phyloP scores from a whole-genome alignment of 2,329 filamentous ascomycete species.

The Boeremia lycopersici region DNA sequence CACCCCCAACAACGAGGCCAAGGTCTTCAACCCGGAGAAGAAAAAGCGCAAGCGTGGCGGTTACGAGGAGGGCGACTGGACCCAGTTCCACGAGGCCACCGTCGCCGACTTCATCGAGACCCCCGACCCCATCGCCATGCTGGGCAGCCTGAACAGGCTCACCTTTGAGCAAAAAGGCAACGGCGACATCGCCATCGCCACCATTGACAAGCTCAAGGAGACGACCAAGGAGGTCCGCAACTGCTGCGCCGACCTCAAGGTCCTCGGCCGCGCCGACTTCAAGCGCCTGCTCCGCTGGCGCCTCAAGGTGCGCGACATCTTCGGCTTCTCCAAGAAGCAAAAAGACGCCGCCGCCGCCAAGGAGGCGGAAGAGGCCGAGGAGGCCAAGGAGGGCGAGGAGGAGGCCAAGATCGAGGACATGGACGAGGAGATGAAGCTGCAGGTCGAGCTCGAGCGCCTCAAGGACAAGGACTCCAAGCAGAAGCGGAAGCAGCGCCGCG shows the following conservation, averaged over 20 bases:
- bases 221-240: slow-evolving; percentile 66
- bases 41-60: slow-evolving; percentile 98
- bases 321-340: slow-evolving; percentile 83
- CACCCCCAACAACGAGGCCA: slow-evolving; percentile 93
- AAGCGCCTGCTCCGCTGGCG: slow-evolving; percentile 89
- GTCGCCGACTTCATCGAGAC: slow-evolving; percentile 96
- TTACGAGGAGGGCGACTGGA: slow-evolving; percentile 96
- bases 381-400: slow-evolving; percentile 60
- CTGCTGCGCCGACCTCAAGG: slow-evolving; percentile 73
- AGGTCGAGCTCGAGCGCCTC: slow-evolving; percentile 82
- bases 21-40: slow-evolving; percentile 95
- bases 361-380: slow-evolving; percentile 49
- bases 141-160: slow-evolving; percentile 83
- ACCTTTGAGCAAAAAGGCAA: slow-evolving; percentile 81
- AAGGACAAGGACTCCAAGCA: slow-evolving; percentile 77
- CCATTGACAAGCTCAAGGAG: slow-evolving; percentile 78
- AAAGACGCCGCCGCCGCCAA: slow-evolving; percentile 54
- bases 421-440: slow-evolving; percentile 92
- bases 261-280: slow-evolving; percentile 93
- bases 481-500: slow-evolving; percentile 82
- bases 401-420: slow-evolving; percentile 84
- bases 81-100: slow-evolving; percentile 84
- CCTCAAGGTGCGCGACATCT: slow-evolving; percentile 84
- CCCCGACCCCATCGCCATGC: slow-evolving; percentile 87
- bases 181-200: slow-evolving; percentile 80